These are phyloP conservation scores for Saccharomycopsis synnaedendra DNA, from an alignment of 805 yeast genomes.

Conservation along the genomic window DNA sequence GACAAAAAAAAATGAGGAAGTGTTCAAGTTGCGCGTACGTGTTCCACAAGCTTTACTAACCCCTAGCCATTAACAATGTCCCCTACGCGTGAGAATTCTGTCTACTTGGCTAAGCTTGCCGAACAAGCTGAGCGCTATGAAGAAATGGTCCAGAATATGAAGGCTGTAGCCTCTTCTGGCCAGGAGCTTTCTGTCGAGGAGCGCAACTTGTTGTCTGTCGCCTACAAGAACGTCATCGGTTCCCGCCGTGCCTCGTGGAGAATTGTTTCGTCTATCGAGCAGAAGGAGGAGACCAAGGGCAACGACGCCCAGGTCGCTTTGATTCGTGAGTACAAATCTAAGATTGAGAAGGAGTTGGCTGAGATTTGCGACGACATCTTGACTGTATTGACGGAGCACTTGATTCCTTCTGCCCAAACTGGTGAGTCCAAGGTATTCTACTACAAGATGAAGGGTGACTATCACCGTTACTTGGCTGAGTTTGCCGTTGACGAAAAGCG, in stretches of 20 bases:
- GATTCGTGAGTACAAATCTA: conserved; percentile 89
- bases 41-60: no score
- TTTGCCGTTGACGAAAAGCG: conserved; percentile 87
- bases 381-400: conserved; percentile 75
- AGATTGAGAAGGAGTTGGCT: conserved; percentile 86
- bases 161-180: conserved; percentile 91
- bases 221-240: conserved; percentile 97
- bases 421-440: conserved; percentile 98
- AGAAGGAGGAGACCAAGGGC: conserved; percentile 95
- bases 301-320: conserved; percentile 81
- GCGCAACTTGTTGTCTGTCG: conserved; percentile 93
- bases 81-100: conserved; percentile 93
- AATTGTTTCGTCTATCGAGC: conserved; percentile 95
- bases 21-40: no score
- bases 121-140: conserved; percentile 99
- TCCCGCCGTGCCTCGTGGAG: conserved; percentile 99
- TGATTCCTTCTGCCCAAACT: conserved; percentile 87
- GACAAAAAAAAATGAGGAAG: no score
- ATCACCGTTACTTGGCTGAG: conserved; percentile 98
- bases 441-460: conserved; percentile 99
- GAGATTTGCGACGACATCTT: conserved; percentile 92
- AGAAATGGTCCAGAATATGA: conserved; percentile 98
- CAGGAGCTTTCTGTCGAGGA: conserved; percentile 95
- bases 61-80: conserved; percentile 33
- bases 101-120: conserved; percentile 94